Base-by-base conservation (phyloP, 768 basidiomycete genomes). In the Leucosporidium creatinivorum region DNA sequence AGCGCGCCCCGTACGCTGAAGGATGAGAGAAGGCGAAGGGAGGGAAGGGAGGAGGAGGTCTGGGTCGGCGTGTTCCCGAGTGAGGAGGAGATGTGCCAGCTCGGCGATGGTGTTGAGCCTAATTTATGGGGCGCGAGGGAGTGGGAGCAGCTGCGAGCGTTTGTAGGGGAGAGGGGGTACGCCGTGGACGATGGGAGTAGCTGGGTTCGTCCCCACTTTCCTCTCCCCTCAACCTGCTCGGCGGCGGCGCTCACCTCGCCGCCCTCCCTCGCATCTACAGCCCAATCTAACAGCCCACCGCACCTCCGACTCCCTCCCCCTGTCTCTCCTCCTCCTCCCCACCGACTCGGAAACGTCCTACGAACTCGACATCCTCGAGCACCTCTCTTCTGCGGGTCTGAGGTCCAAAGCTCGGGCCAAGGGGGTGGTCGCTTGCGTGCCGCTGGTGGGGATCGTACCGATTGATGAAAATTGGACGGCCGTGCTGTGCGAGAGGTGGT, bases 281-380 rank as follows among this genome's bases (percentile, higher is more conserved):
- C 23, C n/a, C 4, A 13, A 21, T 21, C 13, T 44, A 3, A 1
- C 15, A 9, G 57, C 57, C 36, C 17, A 21, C 23, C 57, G 57
- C 36, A 15, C 15, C 23, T 58, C 57, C 23, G 57, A 58, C 57
- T 25, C 23, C 0, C 57, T 58, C 3, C 33, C 33, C 12, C 57
- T 58, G 9, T 39, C 21, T 36, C 57, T 58, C 25, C n/a, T 19
- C 60, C 8, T 61, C 51, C 39, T 54, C 6, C 61, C 61, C 6
- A n/a, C 23, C 61, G 61, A 62, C 61, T 7, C 31, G 4, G 61
- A 62, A 8, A 26, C 18, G 13, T 62, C 61, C 17, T 62, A 52
- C 39, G 61, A 62, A n/a, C 50, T 62, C 61, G 61, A 62, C 61
- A 28, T 54, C 51, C 51, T 62, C 50, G 61, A 62, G 25, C 51